These are phyloP conservation scores for Phanerochaete carnosa DNA, from an alignment of 768 basidiomycete species.

Conservation along the genomic window DNA sequence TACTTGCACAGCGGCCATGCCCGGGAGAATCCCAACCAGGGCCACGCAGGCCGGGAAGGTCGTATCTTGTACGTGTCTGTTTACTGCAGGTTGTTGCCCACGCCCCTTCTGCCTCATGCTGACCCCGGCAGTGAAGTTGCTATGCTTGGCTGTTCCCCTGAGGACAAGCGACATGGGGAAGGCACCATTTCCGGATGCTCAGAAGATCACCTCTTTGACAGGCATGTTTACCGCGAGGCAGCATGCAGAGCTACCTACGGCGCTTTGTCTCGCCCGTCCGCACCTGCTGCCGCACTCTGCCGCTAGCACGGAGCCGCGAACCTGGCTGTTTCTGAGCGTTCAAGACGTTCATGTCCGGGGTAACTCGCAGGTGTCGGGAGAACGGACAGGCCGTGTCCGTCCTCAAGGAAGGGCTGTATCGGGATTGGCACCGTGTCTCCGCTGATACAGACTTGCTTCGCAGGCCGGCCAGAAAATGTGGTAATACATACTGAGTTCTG, in stretches of 20 bases:
- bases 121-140: background rate
- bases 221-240: conserved; percentile 1
- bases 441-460: background rate
- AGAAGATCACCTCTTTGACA: background rate
- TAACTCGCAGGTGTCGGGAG: background rate
- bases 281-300: background rate
- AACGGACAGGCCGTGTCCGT: background rate
- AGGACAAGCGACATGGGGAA: background rate
- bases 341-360: conserved; percentile 3
- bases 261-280: background rate
- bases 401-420: background rate
- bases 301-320: background rate
- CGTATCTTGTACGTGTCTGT: conserved; percentile 8
- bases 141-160: background rate
- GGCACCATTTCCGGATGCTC: background rate
- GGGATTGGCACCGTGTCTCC: background rate
- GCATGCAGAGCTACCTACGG: background rate
- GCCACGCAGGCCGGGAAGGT: background rate
- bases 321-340: background rate
- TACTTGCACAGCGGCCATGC: background rate
- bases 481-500: background rate
- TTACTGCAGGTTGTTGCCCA: background rate
- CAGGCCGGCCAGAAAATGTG: background rate
- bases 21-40: background rate
- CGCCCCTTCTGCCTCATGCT: background rate